A percentile compares a stretch with the other conserved stretches of the same genome.
phyloP scores from a whole-genome alignment of 2,329 filamentous ascomycete species.

The Aaosphaeria arxii region DNA sequence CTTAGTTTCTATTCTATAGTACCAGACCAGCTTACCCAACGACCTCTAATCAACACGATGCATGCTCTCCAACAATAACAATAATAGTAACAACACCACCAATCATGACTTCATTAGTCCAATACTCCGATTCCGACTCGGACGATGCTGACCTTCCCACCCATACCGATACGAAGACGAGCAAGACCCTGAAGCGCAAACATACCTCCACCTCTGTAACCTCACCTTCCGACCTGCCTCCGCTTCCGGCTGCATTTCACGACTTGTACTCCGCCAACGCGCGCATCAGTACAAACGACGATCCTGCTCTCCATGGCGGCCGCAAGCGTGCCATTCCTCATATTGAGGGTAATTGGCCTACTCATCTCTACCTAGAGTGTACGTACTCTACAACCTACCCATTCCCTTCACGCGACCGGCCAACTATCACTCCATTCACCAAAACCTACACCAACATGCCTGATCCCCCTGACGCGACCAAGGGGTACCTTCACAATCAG shows the following conservation, averaged over 20 bases:
- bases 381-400: constrained; percentile 36
- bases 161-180: constrained; percentile 5
- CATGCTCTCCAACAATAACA: too few relatives aligned
- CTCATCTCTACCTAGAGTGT: constrained; percentile 93
- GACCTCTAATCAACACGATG: too few relatives aligned
- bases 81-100: not conserved
- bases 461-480: constrained; percentile 23
- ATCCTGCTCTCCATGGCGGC: constrained; percentile 81
- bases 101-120: constrained; percentile 26
- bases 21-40: too few relatives aligned
- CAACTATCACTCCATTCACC: not conserved
- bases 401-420: not conserved
- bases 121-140: constrained; percentile 56
- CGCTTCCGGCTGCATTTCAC: constrained; percentile 77
- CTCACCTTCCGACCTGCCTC: constrained; percentile 53
- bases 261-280: constrained; percentile 85
- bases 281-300: constrained; percentile 73
- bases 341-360: constrained; percentile 86
- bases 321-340: constrained; percentile 81
- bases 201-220: constrained; percentile 10
- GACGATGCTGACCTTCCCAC: constrained; percentile 33
- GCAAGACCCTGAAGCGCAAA: constrained; percentile 28
- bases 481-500: constrained; percentile 37
- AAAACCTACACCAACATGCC: not conserved
- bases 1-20: too few relatives aligned